Evolutionary conservation across 2,329 filamentous ascomycete species (phyloP).

Genomic region (Saccharata proteae): DNA sequence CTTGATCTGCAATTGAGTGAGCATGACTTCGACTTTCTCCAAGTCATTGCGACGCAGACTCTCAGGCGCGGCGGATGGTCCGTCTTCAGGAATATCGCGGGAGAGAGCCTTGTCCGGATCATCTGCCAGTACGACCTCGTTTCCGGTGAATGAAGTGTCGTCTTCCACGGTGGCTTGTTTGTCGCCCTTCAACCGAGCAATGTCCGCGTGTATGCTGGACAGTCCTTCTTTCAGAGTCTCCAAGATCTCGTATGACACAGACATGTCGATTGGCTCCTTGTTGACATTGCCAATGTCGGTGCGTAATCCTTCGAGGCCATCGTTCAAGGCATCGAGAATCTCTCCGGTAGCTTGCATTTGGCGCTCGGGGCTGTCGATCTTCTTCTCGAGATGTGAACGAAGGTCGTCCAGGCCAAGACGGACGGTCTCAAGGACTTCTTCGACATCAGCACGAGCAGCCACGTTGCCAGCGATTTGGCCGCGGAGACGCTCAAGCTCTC

Average conservation of each 20-base stretch:
- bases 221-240: conserved; percentile 78
- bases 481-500: conserved; percentile 38
- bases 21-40: conserved; percentile 72
- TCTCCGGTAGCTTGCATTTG: conserved; percentile 43
- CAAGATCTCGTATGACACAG: conserved; percentile 77
- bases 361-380: conserved; percentile 42
- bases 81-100: conserved; percentile 18
- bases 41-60: conserved; percentile 63
- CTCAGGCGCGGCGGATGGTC: no score
- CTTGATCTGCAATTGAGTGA: conserved; percentile 72
- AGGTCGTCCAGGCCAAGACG: conserved; percentile 39
- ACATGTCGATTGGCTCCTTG: conserved; percentile 71
- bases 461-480: conserved; percentile 27
- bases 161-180: conserved; percentile 32
- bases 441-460: conserved; percentile 31
- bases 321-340: conserved; percentile 49
- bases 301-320: conserved; percentile 63
- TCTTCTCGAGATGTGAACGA: conserved; percentile 37
- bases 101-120: conserved; percentile 34
- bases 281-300: conserved; percentile 62
- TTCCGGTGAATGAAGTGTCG: conserved; percentile 39
- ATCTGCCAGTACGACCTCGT: conserved; percentile 46
- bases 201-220: conserved; percentile 61
- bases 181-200: conserved; percentile 60
- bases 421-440: conserved; percentile 37